Conservation (phyloP, 2,329 filamentous ascomycete genomes). For the Bertia moriformis region DNA sequence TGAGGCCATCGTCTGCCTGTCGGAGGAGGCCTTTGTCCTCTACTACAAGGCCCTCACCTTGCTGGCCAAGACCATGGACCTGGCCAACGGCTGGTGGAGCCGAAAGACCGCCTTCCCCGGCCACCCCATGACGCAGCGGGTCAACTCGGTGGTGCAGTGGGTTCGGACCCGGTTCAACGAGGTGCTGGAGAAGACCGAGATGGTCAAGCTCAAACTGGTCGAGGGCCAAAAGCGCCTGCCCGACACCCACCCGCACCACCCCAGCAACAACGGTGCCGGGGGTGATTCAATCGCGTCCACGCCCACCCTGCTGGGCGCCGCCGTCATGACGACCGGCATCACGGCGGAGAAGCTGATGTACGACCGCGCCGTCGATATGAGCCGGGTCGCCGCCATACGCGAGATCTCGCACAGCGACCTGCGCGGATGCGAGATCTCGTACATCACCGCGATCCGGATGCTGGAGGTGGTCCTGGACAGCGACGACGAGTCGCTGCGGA, state of each 20-base stretch:
- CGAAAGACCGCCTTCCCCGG: constrained; percentile 45
- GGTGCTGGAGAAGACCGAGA: constrained; percentile 86
- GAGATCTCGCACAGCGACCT: constrained; percentile 88
- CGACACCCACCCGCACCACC: constrained; percentile 72
- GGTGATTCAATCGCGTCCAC: constrained; percentile 39
- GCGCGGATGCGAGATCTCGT: constrained; percentile 79
- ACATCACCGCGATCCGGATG: constrained; percentile 85
- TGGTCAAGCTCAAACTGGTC: constrained; percentile 72
- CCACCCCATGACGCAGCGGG: constrained; percentile 44
- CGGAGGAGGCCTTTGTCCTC: constrained; percentile 85
- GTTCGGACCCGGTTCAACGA: constrained; percentile 89
- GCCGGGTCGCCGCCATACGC: constrained; percentile 79
- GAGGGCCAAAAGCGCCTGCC: constrained; percentile 77
- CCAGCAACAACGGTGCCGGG: constrained; percentile 56
- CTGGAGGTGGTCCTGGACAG: constrained; percentile 84
- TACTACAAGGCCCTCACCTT: constrained; percentile 89
- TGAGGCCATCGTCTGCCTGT: constrained; percentile 73
- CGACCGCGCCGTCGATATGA: constrained; percentile 94
- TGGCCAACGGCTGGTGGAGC: constrained; percentile 83
- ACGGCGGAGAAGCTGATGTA: constrained; percentile 98
- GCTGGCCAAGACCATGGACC: constrained; percentile 87
- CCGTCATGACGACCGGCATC: constrained; percentile 72
- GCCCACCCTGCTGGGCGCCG: constrained; percentile 59
- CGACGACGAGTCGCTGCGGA: constrained; percentile 43
- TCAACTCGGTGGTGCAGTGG: constrained; percentile 94